Evolutionary conservation across 352 stramenopile genomes (phyloP).

Genomic region (Hyaloperonospora brassicae): DNA sequence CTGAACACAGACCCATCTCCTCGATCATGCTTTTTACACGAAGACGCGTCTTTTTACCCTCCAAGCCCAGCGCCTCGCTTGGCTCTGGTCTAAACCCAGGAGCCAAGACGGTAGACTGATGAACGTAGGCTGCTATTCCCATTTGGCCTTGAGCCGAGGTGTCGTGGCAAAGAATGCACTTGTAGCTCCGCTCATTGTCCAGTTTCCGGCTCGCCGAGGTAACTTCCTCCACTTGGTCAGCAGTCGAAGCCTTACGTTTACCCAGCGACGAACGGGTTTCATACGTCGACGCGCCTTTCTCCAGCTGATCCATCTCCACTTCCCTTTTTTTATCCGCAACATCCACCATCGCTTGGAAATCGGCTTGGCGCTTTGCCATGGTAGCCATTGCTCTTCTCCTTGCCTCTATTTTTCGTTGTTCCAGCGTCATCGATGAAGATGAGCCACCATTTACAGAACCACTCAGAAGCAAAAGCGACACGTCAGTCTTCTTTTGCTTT

Average conservation of each 20-base stretch:
- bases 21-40: constrained; percentile 71
- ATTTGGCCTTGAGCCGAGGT: constrained; percentile 72
- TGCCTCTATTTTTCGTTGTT: constrained; percentile 72
- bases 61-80: constrained; percentile 43
- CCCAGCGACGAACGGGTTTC: constrained; percentile 21
- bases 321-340: constrained; percentile 38
- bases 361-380: constrained; percentile 77
- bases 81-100: constrained; percentile 65
- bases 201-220: constrained; percentile 44
- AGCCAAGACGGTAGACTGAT: constrained; percentile 81
- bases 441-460: constrained; percentile 1
- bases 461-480: constrained; percentile 3
- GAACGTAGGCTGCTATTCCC: constrained; percentile 76
- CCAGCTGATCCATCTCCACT: constrained; percentile 23
- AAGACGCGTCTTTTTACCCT: constrained; percentile 46
- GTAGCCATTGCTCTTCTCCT: constrained; percentile 65
- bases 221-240: constrained; percentile 26
- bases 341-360: constrained; percentile 81
- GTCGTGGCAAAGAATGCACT: constrained; percentile 84
- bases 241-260: constrained; percentile 39
- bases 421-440: constrained; percentile 38
- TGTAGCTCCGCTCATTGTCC: constrained; percentile 37
- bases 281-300: constrained; percentile 24
- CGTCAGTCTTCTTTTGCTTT: constrained; percentile 17
- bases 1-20: constrained; percentile 81